Percentiles rank a stretch among this genome's conserved stretches.
Conservation (phyloP, 192 early-diverging fungal genomes). For the Chytriomyces hyalinus region DNA sequence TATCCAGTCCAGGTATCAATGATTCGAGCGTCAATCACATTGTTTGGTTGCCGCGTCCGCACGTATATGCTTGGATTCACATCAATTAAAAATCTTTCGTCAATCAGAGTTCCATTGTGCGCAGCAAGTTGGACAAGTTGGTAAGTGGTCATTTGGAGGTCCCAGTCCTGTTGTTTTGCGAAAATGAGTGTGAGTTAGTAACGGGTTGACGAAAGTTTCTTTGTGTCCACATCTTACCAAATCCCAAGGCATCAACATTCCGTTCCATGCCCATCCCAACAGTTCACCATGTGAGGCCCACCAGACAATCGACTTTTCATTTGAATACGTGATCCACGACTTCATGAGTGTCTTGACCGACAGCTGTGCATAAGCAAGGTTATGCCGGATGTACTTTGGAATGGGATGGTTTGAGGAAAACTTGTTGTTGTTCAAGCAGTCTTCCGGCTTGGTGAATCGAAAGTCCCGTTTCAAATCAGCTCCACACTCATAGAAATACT, state of each 20-base stretch:
- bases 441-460: neutral
- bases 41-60: constrained; percentile 22
- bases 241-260: constrained; percentile 30
- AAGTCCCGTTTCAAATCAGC: constrained; percentile 16
- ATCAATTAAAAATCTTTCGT: constrained; percentile 12
- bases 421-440: neutral
- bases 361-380: neutral
- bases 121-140: constrained; percentile 7
- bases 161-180: constrained; percentile 31
- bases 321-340: constrained; percentile 18
- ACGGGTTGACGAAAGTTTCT: too few relatives aligned
- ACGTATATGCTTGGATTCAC: constrained; percentile 27
- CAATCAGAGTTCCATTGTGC: constrained; percentile 14
- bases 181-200: too few relatives aligned
- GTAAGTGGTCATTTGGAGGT: constrained; percentile 21
- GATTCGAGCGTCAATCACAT: constrained; percentile 47
- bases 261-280: constrained; percentile 34
- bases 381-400: neutral
- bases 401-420: neutral
- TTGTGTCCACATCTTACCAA: neutral
- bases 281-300: constrained; percentile 32
- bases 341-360: neutral
- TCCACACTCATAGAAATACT: constrained; percentile 29
- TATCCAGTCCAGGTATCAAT: constrained; percentile 43
- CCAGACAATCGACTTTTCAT: constrained; percentile 9